Evolutionary conservation across 345 rosid genomes (phyloP).

Genomic region (Turritis glabra): DNA sequence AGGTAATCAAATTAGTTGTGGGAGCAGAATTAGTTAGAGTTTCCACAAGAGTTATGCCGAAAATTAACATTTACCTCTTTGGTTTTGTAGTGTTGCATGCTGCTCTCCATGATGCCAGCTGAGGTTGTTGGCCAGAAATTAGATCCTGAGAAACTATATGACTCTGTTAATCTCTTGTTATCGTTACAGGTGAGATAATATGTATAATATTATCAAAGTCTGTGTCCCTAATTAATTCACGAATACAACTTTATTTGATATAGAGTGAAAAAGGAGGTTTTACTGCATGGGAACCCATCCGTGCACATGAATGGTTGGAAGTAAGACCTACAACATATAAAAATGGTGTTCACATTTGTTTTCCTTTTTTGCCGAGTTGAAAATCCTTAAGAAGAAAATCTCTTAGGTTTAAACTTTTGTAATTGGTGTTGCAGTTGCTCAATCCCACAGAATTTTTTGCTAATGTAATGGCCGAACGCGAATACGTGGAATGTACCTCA

Average conservation of each 20-base stretch:
- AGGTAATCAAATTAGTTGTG: slow-evolving; percentile 36
- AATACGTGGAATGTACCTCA: slow-evolving; percentile 55
- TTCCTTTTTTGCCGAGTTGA: background rate
- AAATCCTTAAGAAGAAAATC: background rate
- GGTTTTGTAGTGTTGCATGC: slow-evolving; percentile 53
- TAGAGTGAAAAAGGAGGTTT: slow-evolving; percentile 62
- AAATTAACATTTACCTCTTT: too few species aligned
- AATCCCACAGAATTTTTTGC: slow-evolving; percentile 55
- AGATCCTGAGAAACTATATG: slow-evolving; percentile 43
- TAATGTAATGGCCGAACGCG: slow-evolving; percentile 43
- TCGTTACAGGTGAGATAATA: slow-evolving; percentile 51
- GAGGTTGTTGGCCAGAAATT: slow-evolving; percentile 57
- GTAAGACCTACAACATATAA: slow-evolving; percentile 23
- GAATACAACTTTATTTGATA: background rate
- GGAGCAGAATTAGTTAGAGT: background rate
- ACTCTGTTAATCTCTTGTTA: slow-evolving; percentile 58
- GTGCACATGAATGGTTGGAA: slow-evolving; percentile 56
- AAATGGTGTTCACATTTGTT: too few species aligned
- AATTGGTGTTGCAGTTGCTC: slow-evolving; percentile 37
- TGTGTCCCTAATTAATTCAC: background rate
- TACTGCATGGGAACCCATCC: slow-evolving; percentile 41
- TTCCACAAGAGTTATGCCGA: background rate
- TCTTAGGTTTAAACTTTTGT: background rate
- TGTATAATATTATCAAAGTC: too few species aligned
- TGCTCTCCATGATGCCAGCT: slow-evolving; percentile 62